phyloP scores from a whole-genome alignment of 257 asterid species.

The Avicennia marina region DNA sequence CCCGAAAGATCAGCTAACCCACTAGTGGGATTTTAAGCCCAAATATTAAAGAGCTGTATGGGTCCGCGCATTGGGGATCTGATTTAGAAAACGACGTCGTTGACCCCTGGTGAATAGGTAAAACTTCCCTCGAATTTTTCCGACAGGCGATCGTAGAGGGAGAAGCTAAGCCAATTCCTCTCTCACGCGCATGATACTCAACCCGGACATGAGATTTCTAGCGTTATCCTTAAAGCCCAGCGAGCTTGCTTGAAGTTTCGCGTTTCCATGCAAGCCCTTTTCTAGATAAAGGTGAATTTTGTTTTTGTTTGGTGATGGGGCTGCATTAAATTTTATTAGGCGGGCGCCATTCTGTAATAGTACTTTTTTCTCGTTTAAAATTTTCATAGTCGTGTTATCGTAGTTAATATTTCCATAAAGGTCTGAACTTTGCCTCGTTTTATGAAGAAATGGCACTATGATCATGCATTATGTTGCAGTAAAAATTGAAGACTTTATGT shows the following conservation, averaged over 20 bases:
- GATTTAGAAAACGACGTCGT: too few relatives aligned
- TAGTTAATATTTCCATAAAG: neutral
- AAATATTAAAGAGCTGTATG: too few relatives aligned
- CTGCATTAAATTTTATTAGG: constrained; percentile 19
- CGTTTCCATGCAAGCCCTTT: constrained; percentile 21
- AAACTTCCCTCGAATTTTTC: too few relatives aligned
- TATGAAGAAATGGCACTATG: constrained; percentile 12
- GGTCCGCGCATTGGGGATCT: too few relatives aligned
- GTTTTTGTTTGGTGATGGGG: neutral
- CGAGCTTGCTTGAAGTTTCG: constrained; percentile 8
- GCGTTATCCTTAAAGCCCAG: constrained; percentile 12
- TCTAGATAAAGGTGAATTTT: constrained; percentile 9
- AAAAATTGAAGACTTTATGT: neutral
- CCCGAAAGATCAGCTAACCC: too few relatives aligned
- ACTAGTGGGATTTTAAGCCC: too few relatives aligned
- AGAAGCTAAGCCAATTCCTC: constrained; percentile 19
- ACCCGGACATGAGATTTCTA: constrained; percentile 12
- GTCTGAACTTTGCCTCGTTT: constrained; percentile 3
- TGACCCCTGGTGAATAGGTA: too few relatives aligned
- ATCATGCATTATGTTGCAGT: constrained; percentile 15
- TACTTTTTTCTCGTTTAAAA: neutral
- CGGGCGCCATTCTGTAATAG: neutral
- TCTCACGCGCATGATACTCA: too few relatives aligned
- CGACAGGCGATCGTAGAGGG: too few relatives aligned
- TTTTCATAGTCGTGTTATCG: neutral